Evolutionary conservation across 768 basidiomycete species (phyloP), one percentile per base, ranked within the genome.

Genomic region (Suillus occidentalis): DNA sequence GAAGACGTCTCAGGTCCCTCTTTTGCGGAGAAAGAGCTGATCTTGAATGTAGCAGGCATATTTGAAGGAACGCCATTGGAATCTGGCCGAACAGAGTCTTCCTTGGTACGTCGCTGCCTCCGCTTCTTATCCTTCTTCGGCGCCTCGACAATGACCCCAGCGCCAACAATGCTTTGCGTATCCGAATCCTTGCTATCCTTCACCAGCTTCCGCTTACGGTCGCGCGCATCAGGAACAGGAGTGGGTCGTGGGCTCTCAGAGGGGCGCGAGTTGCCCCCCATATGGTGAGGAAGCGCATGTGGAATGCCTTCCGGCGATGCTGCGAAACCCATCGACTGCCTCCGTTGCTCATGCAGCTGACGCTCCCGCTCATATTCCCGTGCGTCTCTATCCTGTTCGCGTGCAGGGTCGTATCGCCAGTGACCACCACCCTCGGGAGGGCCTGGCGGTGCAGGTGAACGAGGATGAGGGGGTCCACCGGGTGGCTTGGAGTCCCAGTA

Each of bases 401-500:
- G 80, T 7, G 75, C 75, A 0, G 88, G 88, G 69, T 91, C 90
- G 67, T 91, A 91, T 20, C 89, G 81, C 67, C 86, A 80, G 18
- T 75, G 77, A 0, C 81, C 71, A 0, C 81, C 71, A 34, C 73
- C 79, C 60, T 86, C 86, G 13, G 79, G 78, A 37, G 78, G 79
- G 50, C 76, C 77, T 5, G 77, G 70, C 10, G 78, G 77, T 31
- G 52, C 16, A 61, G 77, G 76, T 2, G 79, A 72, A 14, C 73
- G 76, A 34, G 72, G 69, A 4, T 69, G 75, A 50, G 72, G 67
- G 4, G 72, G 75, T 36, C 74, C 73, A 13, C 72, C 64, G 1
- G 80, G 73, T 3, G 84, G 85, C 71, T 87, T 88, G 39, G 83
- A 75, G 18, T 90, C 90, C 89, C 89, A 90, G 70, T 87, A 85